Conservation (phyloP, 129 eudicot genomes). For the Saposhnikovia divaricata region DNA sequence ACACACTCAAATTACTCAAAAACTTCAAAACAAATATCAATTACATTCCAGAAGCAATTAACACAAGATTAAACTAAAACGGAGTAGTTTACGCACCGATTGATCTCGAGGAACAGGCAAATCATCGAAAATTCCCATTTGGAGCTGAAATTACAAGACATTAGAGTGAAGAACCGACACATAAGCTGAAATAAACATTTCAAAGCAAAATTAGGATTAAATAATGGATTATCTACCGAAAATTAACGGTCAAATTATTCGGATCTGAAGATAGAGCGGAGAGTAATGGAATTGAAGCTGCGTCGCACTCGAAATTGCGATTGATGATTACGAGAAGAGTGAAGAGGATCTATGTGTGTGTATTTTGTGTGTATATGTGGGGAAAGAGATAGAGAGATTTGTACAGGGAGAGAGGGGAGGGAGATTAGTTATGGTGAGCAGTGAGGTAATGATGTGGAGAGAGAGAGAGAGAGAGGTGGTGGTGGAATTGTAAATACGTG, state of each 20-base stretch:
- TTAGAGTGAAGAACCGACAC: not conserved
- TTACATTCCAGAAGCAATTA: not conserved
- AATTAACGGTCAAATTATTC: not conserved
- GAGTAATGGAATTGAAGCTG: not conserved
- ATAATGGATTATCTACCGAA: not conserved
- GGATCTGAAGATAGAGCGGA: not conserved
- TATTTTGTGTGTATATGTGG: not conserved
- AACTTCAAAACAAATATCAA: not conserved
- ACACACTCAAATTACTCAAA: not conserved
- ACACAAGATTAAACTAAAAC: not conserved
- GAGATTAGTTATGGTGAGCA: not conserved
- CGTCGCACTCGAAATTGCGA: not conserved
- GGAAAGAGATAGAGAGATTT: not conserved
- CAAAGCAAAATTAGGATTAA: not conserved
- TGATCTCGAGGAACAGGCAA: not conserved
- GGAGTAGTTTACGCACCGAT: not conserved
- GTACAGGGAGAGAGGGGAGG: not conserved
- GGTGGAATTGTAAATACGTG: not conserved
- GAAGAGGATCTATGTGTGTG: not conserved
- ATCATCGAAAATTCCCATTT: constrained; percentile 1
- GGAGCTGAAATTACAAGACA: not conserved
- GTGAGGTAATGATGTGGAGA: not conserved
- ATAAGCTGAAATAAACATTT: not conserved
- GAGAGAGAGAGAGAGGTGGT: not conserved
- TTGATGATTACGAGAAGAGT: not conserved